Conservation (phyloP, 2,329 filamentous ascomycete species). For the Cordyceps cateniannulata region DNA sequence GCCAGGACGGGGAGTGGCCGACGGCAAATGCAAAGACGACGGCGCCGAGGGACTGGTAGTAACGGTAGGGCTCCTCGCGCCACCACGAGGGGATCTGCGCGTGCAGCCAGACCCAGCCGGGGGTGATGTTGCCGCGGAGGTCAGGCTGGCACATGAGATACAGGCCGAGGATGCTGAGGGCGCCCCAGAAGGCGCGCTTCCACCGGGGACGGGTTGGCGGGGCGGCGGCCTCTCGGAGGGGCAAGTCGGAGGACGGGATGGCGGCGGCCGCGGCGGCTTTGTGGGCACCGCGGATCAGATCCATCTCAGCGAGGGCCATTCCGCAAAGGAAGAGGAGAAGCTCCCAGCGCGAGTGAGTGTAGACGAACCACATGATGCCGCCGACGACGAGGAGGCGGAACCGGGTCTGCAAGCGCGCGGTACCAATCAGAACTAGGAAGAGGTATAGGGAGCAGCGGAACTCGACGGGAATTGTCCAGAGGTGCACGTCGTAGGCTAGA, state of each 20-base stretch:
- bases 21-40: constrained; percentile 46
- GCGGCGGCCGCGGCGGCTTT: constrained; percentile 20
- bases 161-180: constrained; percentile 41
- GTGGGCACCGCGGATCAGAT: constrained; percentile 43
- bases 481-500: constrained; percentile 46
- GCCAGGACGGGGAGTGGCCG: constrained; percentile 39
- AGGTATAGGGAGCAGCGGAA: constrained; percentile 52
- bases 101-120: constrained; percentile 45
- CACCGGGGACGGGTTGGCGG: not conserved
- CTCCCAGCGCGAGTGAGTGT: constrained; percentile 46
- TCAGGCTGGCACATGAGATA: constrained; percentile 42
- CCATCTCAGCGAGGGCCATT: constrained; percentile 48
- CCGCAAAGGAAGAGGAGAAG: constrained; percentile 49
- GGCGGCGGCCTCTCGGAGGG: constrained; percentile 18
- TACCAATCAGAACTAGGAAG: constrained; percentile 46
- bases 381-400: constrained; percentile 37
- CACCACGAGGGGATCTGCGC: constrained; percentile 44
- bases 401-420: constrained; percentile 37
- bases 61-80: constrained; percentile 43
- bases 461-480: constrained; percentile 59
- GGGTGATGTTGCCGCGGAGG: constrained; percentile 37
- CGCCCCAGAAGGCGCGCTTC: constrained; percentile 29
- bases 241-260: constrained; percentile 15
- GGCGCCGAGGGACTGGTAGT: constrained; percentile 50
- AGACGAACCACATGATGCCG: constrained; percentile 36